Evolutionary conservation across 1,139 yeast species (phyloP).

Genomic region (Yamadazyma blattariae): DNA sequence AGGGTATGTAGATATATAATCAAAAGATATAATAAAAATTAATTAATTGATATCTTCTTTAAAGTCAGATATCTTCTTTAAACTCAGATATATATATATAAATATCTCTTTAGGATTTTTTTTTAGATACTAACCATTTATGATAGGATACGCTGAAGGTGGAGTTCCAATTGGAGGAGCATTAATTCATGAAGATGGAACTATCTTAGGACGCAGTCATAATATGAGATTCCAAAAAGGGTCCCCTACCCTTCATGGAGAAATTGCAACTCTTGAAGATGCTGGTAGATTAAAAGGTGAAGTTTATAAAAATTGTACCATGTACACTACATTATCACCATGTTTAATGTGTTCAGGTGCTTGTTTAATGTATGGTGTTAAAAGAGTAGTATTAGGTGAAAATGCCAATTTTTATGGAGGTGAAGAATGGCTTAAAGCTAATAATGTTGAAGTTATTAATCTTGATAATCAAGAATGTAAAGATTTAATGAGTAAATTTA

Average conservation of each 20-base stretch:
- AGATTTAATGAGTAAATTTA: constrained; percentile 71
- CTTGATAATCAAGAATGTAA: constrained; percentile 66
- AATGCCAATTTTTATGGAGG: constrained; percentile 75
- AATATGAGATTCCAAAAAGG: constrained; percentile 81
- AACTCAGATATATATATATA: too few species aligned
- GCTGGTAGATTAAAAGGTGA: constrained; percentile 81
- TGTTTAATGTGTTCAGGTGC: constrained; percentile 97
- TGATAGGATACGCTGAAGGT: constrained; percentile 68
- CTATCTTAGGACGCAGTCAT: constrained; percentile 81
- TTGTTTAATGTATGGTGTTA: constrained; percentile 80
- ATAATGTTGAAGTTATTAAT: constrained; percentile 77
- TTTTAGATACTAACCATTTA: constrained; percentile 5
- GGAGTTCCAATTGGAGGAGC: constrained; percentile 91
- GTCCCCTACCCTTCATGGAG: constrained; percentile 86
- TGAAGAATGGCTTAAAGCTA: constrained; percentile 62
- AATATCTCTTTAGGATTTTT: constrained; percentile 10
- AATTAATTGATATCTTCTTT: too few species aligned
- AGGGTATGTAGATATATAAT: constrained; percentile 36
- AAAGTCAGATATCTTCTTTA: too few species aligned
- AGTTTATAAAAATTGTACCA: constrained; percentile 66
- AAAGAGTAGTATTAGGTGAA: constrained; percentile 86
- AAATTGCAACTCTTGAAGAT: constrained; percentile 81
- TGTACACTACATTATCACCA: constrained; percentile 91
- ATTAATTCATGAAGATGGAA: constrained; percentile 71
- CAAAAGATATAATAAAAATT: not conserved